Base-by-base conservation (phyloP, 352 stramenopile genomes). In the Aphanomyces stellatus region DNA sequence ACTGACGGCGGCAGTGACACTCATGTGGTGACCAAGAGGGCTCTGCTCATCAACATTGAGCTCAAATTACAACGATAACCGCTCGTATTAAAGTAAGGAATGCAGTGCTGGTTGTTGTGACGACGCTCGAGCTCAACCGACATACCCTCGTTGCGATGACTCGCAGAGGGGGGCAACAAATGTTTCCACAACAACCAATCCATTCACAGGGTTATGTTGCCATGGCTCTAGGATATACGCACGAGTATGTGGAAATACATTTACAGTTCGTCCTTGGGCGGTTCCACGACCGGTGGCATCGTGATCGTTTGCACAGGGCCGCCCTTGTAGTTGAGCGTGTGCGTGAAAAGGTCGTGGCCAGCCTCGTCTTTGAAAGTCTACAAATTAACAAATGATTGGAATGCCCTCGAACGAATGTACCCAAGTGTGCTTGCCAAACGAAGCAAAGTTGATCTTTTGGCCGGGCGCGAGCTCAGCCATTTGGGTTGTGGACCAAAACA, bases 401-500 rank as follows among this genome's bases (percentile, higher is more conserved):
- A 13, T 17, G n/a, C 37, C 13, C 1, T 11, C 11, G 37, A 46
- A 46, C 10, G 17, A 17, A 46, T 46, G n/a, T 46, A 53, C 49
- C 49, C 49, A 57, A 30, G 25, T 57, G 49, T 57, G 49, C 25
- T 35, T 33, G 19, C 49, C 49, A 57, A 57, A 57, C 25, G 49
- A 57, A n/a, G 30, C 28, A 37, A 24, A 57, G 25, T 57, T 57
- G 25, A 57, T 57, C 25, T 57, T 57, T 11, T 57, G 49, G 1
- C 49, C 49, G n/a, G 49, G 49, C 6, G 5, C 27, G 30, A 57
- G 49, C 17, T 57, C 4, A 1, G 49, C 1, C 49, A 57, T 57
- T 15, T 37, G 49, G 25, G 3, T 49, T 22, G 28, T 22, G 22
- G 79, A 85, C 85, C 82, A 91, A 69, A 82, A 91, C 7, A 91